These are phyloP conservation scores for Iberis pinnata DNA, from an alignment of 345 rosid species.

Conservation along the genomic window DNA sequence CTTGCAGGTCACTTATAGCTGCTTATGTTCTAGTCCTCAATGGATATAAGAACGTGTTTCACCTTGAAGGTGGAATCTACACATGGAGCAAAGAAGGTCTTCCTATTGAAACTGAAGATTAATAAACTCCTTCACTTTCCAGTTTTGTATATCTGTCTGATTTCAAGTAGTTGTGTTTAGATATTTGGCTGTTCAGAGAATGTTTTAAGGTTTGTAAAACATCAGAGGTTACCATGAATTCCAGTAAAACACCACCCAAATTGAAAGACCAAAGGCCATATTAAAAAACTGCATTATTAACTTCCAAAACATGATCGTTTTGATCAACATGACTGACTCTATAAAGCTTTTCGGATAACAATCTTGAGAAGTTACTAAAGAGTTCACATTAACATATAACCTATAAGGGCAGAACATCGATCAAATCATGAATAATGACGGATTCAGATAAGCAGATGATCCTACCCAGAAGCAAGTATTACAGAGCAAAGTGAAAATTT, in stretches of 20 bases:
- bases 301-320: no score
- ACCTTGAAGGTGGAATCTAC: conserved; percentile 89
- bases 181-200: conserved; percentile 13
- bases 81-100: conserved; percentile 79
- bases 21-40: conserved; percentile 86
- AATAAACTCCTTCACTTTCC: conserved; percentile 7
- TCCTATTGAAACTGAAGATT: conserved; percentile 49
- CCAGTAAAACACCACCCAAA: conserved; percentile 1
- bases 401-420: no score
- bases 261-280: no score
- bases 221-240: not conserved
- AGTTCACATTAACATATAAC: not conserved
- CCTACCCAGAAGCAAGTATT: conserved; percentile 10
- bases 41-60: conserved; percentile 74
- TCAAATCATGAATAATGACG: no score
- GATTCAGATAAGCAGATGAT: no score
- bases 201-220: conserved; percentile 17
- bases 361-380: not conserved
- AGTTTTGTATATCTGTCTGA: conserved; percentile 27
- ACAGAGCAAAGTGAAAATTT: not conserved
- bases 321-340: no score
- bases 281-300: not conserved
- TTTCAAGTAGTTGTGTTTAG: conserved; percentile 21
- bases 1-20: conserved; percentile 82
- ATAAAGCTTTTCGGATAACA: not conserved